Base-by-base conservation (phyloP, 805 yeast genomes). In the Metschnikowia borealis region DNA sequence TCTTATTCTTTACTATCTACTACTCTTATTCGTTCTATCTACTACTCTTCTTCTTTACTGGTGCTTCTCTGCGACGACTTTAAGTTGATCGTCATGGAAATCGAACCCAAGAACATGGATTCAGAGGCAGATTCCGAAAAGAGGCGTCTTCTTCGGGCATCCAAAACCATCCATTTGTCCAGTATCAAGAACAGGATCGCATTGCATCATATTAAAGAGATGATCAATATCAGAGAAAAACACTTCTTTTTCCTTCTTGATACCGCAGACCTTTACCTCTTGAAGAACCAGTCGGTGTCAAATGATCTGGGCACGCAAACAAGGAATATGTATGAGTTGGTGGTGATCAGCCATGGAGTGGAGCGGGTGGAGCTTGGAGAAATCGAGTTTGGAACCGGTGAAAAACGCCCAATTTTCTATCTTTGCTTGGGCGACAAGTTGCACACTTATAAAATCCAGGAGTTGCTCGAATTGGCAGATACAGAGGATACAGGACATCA, bases 401-500 rank as follows among this genome's bases (percentile, higher is more conserved):
- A 37, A 6, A 49, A 38, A 3, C 54, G 34, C 51, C 52, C 34
- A 4, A 52, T 62, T 20, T 54, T 68, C 40, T 70, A 71, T 47
- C 56, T 75, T 13, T 74, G 68, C 60, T 65, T 68, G 48, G 81
- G 81, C 1, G 68, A 66, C 26, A 58, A 63, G 3, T 50, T 77
- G 4, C 55, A 69, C 47, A 64, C 59, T 23, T 73, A 58, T 58
- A 62, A 57, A 39, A 57, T 60, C 42, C 50, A 48, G 29, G 71
- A 59, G 17, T 57, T 71, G 20, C 56, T 66, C 26, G 67, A 64
- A 39, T 54, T 50, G n/a, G 32, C 52, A 2, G 54, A 48, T 17
- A 51, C 52, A 5, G 29, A 8, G 14, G 45, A 6, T 8, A 8
- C 11, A 26, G 29, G 29, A 26, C 29, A 26, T 10, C 29, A 26